phyloP scores from a whole-genome alignment of 495 filamentous ascomycete species.

The Neurospora sp. region DNA sequence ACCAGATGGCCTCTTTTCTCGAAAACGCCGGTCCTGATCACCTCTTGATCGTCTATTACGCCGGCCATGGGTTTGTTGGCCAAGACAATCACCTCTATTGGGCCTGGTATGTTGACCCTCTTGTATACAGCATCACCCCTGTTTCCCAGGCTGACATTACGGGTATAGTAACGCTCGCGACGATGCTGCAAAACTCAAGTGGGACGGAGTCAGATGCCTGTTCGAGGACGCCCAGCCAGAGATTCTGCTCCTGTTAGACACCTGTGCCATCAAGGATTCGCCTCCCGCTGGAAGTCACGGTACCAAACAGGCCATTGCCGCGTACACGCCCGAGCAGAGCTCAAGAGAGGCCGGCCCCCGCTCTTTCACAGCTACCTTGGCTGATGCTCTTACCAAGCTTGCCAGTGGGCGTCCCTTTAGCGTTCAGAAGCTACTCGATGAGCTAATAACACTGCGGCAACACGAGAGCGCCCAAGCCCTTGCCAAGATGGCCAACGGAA shows the following conservation, averaged over 20 bases:
- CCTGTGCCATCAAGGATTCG: conserved; percentile 34
- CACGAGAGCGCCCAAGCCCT: conserved; percentile 30
- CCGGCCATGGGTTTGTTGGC: conserved; percentile 40
- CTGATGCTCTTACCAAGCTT: conserved; percentile 38
- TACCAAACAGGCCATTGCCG: conserved; percentile 45
- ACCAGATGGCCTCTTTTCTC: conserved; percentile 39
- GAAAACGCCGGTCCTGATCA: conserved; percentile 43
- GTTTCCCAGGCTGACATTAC: conserved; percentile 3
- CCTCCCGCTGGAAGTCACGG: conserved; percentile 33
- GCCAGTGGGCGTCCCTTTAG: conserved; percentile 36
- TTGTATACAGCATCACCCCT: background rate
- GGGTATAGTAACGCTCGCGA: conserved; percentile 28
- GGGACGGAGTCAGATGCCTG: conserved; percentile 39
- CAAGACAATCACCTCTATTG: conserved; percentile 44
- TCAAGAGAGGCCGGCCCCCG: conserved; percentile 30
- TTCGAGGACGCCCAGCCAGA: conserved; percentile 42
- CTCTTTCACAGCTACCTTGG: conserved; percentile 41
- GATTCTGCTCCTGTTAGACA: conserved; percentile 38
- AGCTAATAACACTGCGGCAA: conserved; percentile 31
- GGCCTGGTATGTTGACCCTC: conserved; percentile 37
- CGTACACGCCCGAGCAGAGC: conserved; percentile 39
- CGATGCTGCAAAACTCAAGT: conserved; percentile 34
- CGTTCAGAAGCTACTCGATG: conserved; percentile 40
- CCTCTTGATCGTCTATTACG: conserved; percentile 48
- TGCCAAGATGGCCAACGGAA: conserved; percentile 32